Percentiles rank a stretch among this genome's conserved stretches.
Conservation (phyloP, 768 basidiomycete genomes). For the Leccinum fibrillosum region DNA sequence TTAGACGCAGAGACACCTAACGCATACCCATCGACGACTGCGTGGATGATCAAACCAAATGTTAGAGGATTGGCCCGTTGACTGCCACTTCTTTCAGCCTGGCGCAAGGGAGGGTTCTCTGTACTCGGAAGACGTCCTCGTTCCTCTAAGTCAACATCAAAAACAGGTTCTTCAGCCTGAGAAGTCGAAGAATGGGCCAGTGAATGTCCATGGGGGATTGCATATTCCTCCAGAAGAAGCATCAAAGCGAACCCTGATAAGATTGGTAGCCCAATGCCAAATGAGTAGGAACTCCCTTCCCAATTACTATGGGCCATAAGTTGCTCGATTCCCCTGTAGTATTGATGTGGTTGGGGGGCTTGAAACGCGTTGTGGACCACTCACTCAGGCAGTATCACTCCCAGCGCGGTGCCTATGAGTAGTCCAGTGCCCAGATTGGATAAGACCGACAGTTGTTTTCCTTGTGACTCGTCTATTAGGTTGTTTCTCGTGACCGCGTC, state of each 20-base stretch:
- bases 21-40: slow-evolving; percentile 88
- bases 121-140: slow-evolving; percentile 38
- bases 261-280: slow-evolving; percentile 59
- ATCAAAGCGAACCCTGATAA: slow-evolving; percentile 55
- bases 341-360: not conserved
- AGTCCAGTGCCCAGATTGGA: slow-evolving; percentile 75
- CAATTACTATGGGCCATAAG: slow-evolving; percentile 36
- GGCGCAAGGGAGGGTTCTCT: slow-evolving; percentile 12
- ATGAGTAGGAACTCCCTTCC: slow-evolving; percentile 42
- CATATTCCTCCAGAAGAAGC: slow-evolving; percentile 64
- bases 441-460: slow-evolving; percentile 44
- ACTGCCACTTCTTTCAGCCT: slow-evolving; percentile 23
- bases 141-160: slow-evolving; percentile 63
- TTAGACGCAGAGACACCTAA: slow-evolving; percentile 73
- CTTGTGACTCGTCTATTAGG: slow-evolving; percentile 35
- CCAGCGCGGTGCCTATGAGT: slow-evolving; percentile 84
- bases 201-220: slow-evolving; percentile 49
- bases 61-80: slow-evolving; percentile 67
- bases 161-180: slow-evolving; percentile 29
- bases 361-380: slow-evolving; percentile 29
- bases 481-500: not conserved
- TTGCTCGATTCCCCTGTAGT: slow-evolving; percentile 69
- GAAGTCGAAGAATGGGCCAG: slow-evolving; percentile 14
- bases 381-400: slow-evolving; percentile 92
- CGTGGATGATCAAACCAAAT: slow-evolving; percentile 84